These are phyloP conservation scores for Aschersonia sp. DNA, from an alignment of 2,329 filamentous ascomycete species.

Conservation along the genomic window DNA sequence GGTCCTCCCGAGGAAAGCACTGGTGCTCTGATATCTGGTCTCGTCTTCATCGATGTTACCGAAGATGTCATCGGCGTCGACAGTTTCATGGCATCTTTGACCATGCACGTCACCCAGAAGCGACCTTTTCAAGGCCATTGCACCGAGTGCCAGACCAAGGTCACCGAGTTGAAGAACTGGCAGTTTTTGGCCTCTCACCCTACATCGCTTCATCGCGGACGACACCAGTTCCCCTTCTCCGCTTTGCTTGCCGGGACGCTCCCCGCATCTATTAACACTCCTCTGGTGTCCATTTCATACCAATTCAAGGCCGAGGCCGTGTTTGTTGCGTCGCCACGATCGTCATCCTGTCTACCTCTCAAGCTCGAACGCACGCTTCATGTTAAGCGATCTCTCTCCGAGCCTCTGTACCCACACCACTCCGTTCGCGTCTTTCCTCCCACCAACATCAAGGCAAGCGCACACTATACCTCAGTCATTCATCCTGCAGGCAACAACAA, in stretches of 20 bases:
- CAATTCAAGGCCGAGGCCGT: constrained; percentile 55
- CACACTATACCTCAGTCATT: constrained; percentile 69
- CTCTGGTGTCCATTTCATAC: constrained; percentile 63
- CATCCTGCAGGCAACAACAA: constrained; percentile 75
- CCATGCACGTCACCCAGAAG: constrained; percentile 60
- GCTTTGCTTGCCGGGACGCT: constrained; percentile 72
- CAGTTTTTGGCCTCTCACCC: constrained; percentile 48
- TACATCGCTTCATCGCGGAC: constrained; percentile 34
- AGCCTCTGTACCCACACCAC: constrained; percentile 68
- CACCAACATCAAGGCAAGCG: constrained; percentile 79
- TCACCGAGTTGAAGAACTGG: constrained; percentile 66
- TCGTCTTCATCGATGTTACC: constrained; percentile 58
- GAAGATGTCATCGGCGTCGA: constrained; percentile 54
- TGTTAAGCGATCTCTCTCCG: constrained; percentile 62
- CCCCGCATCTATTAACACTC: constrained; percentile 67
- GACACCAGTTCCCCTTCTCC: constrained; percentile 77
- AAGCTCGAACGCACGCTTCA: constrained; percentile 53
- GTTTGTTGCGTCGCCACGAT: constrained; percentile 38
- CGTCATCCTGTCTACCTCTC: constrained; percentile 23
- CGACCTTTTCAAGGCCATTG: constrained; percentile 72
- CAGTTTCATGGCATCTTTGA: constrained; percentile 57
- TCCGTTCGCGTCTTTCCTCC: constrained; percentile 91
- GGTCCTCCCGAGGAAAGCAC: constrained; percentile 60
- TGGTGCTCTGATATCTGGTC: constrained; percentile 74
- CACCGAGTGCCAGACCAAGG: constrained; percentile 55